A percentile compares a stretch with the other conserved stretches of the same genome.
Conservation (phyloP, 2,329 filamentous ascomycete genomes). For the Microdochium paspali region DNA sequence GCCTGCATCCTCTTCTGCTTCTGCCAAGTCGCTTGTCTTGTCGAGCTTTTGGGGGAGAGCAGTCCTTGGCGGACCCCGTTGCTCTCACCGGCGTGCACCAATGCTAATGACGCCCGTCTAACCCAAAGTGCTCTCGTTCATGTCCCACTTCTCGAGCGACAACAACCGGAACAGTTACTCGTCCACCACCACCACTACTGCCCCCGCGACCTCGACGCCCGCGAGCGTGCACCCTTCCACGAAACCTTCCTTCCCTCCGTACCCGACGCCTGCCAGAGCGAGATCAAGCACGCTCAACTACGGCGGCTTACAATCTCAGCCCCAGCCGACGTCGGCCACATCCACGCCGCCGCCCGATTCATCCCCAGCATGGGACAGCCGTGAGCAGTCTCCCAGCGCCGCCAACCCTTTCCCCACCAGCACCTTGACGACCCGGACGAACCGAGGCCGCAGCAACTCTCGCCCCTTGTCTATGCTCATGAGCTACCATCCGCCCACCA, state of each 20-base stretch:
- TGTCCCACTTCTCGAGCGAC: slow-evolving; percentile 62
- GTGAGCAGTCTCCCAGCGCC: slow-evolving; percentile 31
- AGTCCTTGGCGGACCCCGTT: neutral
- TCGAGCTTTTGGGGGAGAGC: neutral
- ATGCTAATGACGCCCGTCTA: slow-evolving; percentile 6
- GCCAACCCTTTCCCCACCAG: slow-evolving; percentile 24
- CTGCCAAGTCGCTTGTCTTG: neutral
- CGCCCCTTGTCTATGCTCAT: slow-evolving; percentile 81
- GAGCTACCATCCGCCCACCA: slow-evolving; percentile 74
- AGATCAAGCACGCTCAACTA: neutral
- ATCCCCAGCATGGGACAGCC: slow-evolving; percentile 15
- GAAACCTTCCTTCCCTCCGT: neutral
- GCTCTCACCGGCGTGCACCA: neutral
- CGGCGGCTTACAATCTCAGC: neutral
- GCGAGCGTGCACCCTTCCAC: neutral
- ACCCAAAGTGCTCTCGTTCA: slow-evolving; percentile 71
- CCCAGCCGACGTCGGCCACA: slow-evolving; percentile 1
- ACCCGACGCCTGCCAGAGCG: neutral
- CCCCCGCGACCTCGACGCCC: neutral
- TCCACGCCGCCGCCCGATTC: slow-evolving; percentile 13
- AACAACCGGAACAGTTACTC: slow-evolving; percentile 21
- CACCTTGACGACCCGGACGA: slow-evolving; percentile 12
- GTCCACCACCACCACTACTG: slow-evolving; percentile 8
- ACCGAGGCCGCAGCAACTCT: slow-evolving; percentile 40
- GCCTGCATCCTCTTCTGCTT: too few species aligned